Conservation (phyloP, 306 rosid species). For the Senna tora region DNA sequence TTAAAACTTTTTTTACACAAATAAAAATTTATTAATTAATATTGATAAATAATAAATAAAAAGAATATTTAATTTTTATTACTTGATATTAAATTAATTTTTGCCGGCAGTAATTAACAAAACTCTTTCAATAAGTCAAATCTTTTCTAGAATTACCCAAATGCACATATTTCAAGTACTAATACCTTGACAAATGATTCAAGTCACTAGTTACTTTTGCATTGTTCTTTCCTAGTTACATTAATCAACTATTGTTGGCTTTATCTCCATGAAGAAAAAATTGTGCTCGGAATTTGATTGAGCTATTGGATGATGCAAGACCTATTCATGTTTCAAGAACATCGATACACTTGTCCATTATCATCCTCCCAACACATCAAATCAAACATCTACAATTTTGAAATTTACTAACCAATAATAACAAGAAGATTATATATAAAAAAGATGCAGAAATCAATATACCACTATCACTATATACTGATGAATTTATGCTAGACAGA, state of each 20-base stretch:
- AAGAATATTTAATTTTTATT: no score
- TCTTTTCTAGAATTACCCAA: background rate
- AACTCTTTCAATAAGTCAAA: no score
- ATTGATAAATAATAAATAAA: no score
- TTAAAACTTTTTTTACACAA: no score
- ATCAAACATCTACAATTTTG: no score
- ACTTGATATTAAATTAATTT: no score
- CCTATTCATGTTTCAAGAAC: background rate
- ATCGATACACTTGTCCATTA: no score
- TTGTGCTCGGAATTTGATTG: background rate
- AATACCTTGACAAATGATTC: no score
- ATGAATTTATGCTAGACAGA: slow-evolving; percentile 45
- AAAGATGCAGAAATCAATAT: background rate
- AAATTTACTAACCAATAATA: background rate
- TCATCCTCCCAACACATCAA: no score
- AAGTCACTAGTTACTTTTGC: background rate
- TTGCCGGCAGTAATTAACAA: no score
- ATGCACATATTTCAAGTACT: background rate
- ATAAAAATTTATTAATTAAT: no score
- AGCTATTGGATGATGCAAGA: background rate
- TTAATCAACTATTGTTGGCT: background rate
- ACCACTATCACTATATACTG: background rate
- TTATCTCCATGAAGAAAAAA: no score
- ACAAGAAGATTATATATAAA: background rate
- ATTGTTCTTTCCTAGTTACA: background rate